A percentile compares a stretch with the other conserved stretches of the same genome.
These are phyloP conservation scores for Crepidotus variabilis DNA, from an alignment of 768 basidiomycete genomes.

Conservation along the genomic window DNA sequence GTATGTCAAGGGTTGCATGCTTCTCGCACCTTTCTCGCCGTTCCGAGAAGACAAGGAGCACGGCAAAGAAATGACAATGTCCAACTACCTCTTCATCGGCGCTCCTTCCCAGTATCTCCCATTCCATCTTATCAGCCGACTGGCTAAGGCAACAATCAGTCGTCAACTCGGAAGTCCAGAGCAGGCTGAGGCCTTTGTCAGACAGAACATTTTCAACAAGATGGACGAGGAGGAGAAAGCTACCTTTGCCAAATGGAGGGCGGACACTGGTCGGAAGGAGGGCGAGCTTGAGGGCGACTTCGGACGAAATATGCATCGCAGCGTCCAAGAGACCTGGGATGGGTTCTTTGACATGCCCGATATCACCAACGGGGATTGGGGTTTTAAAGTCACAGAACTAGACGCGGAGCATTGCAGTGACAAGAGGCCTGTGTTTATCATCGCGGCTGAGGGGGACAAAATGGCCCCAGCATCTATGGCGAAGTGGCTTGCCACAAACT, in stretches of 20 bases:
- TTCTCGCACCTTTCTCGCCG: conserved; percentile 45
- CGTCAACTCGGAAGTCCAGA: conserved; percentile 33
- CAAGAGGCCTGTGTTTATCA: conserved; percentile 41
- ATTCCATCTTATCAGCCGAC: conserved; percentile 28
- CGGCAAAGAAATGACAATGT: conserved; percentile 40
- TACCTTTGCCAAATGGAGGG: conserved; percentile 39
- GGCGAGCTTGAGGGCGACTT: conserved; percentile 39
- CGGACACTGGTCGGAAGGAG: conserved; percentile 33
- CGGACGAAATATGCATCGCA: conserved; percentile 39
- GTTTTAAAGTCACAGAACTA: conserved; percentile 35
- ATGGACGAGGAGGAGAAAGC: conserved; percentile 34
- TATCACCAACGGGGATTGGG: conserved; percentile 51
- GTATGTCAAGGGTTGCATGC: conserved; percentile 42
- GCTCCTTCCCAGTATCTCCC: conserved; percentile 41
- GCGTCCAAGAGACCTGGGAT: conserved; percentile 47
- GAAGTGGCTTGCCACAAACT: conserved; percentile 43
- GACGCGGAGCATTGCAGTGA: conserved; percentile 37
- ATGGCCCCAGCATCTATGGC: conserved; percentile 39
- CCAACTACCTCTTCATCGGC: conserved; percentile 42
- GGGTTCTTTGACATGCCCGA: conserved; percentile 43
- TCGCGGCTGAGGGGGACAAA: conserved; percentile 39
- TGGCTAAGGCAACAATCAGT: conserved; percentile 28
- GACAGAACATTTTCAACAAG: conserved; percentile 29
- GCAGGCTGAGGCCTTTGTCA: conserved; percentile 38
- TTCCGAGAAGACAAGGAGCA: conserved; percentile 44